These are phyloP conservation scores for Musa balbisiana DNA, from an alignment of 202 grass and related monocot genomes.

Conservation along the genomic window DNA sequence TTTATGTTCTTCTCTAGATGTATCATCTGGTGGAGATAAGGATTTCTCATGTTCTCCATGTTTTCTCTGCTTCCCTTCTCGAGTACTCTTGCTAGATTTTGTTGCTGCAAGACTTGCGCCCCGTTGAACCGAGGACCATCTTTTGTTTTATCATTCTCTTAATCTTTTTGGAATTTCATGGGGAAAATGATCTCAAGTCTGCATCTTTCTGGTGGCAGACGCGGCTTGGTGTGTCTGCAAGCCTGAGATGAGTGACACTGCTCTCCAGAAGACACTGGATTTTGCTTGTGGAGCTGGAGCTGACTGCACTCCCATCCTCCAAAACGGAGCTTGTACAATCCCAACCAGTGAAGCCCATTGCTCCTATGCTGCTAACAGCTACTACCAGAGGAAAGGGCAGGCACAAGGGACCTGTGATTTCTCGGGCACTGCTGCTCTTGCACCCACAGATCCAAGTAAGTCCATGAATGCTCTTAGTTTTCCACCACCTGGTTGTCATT, in stretches of 20 bases:
- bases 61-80: no score
- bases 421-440: conserved; percentile 52
- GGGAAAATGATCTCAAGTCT: conserved; percentile 3
- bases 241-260: conserved; percentile 30
- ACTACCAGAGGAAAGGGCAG: conserved; percentile 56
- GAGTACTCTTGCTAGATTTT: no score
- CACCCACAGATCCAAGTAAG: conserved; percentile 52
- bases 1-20: no score
- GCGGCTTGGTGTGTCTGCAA: conserved; percentile 71
- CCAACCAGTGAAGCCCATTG: conserved; percentile 56
- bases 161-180: not conserved
- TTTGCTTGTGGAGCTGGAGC: conserved; percentile 76
- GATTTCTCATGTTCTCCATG: no score
- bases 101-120: no score
- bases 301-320: conserved; percentile 51
- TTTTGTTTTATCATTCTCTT: no score
- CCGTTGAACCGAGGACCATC: no score
- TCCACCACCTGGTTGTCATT: not conserved
- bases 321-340: conserved; percentile 57
- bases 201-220: conserved; percentile 16
- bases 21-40: no score
- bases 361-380: conserved; percentile 79
- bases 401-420: conserved; percentile 57
- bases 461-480: not conserved
- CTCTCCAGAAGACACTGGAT: conserved; percentile 66